A percentile compares a stretch with the other conserved stretches of the same genome.
These are phyloP conservation scores for Kitagawia praeruptora DNA, from an alignment of 129 eudicot species.

Conservation along the genomic window DNA sequence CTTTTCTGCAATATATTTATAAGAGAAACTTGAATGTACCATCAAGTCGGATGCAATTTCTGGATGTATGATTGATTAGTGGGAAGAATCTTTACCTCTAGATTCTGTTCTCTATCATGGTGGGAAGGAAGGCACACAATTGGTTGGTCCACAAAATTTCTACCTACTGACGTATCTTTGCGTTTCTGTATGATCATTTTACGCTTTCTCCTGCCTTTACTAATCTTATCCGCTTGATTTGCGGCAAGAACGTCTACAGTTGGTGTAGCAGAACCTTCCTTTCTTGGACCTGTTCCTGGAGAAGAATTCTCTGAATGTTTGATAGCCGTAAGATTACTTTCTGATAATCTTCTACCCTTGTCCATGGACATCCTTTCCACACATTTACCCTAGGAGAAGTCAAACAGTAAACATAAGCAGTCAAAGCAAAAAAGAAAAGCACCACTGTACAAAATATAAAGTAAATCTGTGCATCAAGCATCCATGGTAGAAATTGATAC, in stretches of 20 bases:
- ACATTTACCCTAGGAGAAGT: constrained; percentile 41
- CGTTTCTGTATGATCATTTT: constrained; percentile 33
- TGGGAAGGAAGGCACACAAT: constrained; percentile 22
- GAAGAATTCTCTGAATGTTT: constrained; percentile 41
- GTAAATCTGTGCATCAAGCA: not conserved
- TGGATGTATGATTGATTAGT: not conserved
- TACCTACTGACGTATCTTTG: constrained; percentile 32
- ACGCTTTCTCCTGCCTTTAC: constrained; percentile 69
- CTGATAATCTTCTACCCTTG: constrained; percentile 39
- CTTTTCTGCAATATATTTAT: constrained; percentile 32
- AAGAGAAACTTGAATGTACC: not conserved
- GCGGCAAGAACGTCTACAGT: constrained; percentile 34
- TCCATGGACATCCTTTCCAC: constrained; percentile 20
- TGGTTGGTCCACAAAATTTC: constrained; percentile 26
- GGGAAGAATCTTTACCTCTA: constrained; percentile 35
- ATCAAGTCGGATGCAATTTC: not conserved
- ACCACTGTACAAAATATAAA: not conserved
- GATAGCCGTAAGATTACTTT: constrained; percentile 36
- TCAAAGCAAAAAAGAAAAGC: not conserved
- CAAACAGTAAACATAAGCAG: constrained; percentile 7
- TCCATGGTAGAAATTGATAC: not conserved
- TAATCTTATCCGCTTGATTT: constrained; percentile 27
- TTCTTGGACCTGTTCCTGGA: constrained; percentile 41
- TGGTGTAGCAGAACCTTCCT: constrained; percentile 50
- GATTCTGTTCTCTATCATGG: constrained; percentile 26